Evolutionary conservation across 2,329 filamentous ascomycete genomes (phyloP).

Genomic region (Nigrospora oryzae): DNA sequence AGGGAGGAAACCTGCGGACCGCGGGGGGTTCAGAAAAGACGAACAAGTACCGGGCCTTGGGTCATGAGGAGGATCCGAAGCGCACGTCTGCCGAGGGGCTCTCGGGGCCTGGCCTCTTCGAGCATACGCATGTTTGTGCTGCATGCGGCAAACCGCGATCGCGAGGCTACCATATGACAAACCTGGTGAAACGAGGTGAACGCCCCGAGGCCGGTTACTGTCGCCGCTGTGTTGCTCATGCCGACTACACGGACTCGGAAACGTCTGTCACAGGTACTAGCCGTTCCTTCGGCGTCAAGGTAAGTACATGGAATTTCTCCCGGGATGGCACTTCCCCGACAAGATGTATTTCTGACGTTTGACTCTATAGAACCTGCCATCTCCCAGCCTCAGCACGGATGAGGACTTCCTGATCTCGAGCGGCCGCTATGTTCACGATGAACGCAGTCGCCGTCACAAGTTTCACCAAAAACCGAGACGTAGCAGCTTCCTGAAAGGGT

Average conservation of each 20-base stretch:
- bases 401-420: background rate
- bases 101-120: no score
- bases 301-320: background rate
- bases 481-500: conserved; percentile 1
- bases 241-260: conserved; percentile 7
- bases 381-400: background rate
- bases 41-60: no score
- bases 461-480: background rate
- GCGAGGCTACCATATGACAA: conserved; percentile 6
- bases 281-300: background rate
- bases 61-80: no score
- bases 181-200: conserved; percentile 3
- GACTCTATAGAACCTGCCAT: background rate
- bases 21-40: no score
- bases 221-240: conserved; percentile 3
- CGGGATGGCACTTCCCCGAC: background rate
- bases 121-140: conserved; percentile 4
- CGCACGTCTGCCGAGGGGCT: no score
- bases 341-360: background rate
- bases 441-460: conserved; percentile 1
- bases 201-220: conserved; percentile 2
- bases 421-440: background rate
- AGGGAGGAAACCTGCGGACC: no score
- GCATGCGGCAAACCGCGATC: conserved; percentile 6
- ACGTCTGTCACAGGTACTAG: background rate